Percentiles rank a stretch among this genome's conserved stretches.
These are phyloP conservation scores for Fraxinus sp. DNA, from an alignment of 305 asterid species.

Conservation along the genomic window DNA sequence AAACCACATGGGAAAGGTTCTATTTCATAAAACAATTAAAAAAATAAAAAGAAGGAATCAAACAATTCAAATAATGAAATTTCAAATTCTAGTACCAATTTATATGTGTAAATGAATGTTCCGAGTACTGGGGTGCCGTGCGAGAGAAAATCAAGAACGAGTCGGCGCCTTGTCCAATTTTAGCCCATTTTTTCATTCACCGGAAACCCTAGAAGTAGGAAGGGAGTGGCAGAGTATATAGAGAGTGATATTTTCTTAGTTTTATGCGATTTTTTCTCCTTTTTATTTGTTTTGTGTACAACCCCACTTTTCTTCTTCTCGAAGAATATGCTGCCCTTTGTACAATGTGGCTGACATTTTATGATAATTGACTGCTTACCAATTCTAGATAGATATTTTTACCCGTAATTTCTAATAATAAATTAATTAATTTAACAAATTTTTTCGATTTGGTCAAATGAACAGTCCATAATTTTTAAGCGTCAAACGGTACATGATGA, in stretches of 20 bases:
- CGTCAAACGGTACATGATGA: too few species aligned
- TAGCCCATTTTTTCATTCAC: neutral
- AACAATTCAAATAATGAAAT: neutral
- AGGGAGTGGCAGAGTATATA: neutral
- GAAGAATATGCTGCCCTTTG: conserved; percentile 23
- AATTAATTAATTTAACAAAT: neutral
- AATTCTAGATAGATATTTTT: neutral
- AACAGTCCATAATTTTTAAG: neutral
- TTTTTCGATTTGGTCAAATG: neutral
- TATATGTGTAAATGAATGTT: neutral
- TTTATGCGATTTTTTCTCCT: neutral
- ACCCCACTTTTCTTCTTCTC: conserved; percentile 15
- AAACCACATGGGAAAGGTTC: neutral
- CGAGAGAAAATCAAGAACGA: neutral
- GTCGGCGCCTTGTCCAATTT: neutral
- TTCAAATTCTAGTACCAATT: neutral
- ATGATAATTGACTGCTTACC: neutral
- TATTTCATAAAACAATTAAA: neutral
- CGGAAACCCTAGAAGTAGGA: neutral
- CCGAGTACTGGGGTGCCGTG: neutral
- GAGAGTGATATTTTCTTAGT: neutral
- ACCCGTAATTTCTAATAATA: neutral
- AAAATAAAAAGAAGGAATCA: neutral
- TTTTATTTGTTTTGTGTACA: neutral
- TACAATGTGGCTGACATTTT: neutral